These are phyloP conservation scores for Marsdenia floribunda DNA, from an alignment of 257 asterid species.

Conservation along the genomic window DNA sequence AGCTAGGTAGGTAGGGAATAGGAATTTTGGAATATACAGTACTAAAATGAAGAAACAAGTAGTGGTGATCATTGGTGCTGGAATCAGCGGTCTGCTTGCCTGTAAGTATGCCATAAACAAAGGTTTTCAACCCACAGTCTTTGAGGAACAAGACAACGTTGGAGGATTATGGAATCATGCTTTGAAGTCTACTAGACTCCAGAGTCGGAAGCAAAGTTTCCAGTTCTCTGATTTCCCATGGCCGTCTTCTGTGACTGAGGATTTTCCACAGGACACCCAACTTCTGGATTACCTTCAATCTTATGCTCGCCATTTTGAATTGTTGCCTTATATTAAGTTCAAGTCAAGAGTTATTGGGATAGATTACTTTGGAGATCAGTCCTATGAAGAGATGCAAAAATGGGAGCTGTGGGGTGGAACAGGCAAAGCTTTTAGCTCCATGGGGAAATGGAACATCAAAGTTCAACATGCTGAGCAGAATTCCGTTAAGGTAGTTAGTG, in stretches of 20 bases:
- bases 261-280: constrained; percentile 24
- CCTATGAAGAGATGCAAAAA: constrained; percentile 31
- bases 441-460: constrained; percentile 55
- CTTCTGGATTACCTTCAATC: constrained; percentile 37
- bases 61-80: constrained; percentile 61
- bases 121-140: constrained; percentile 44
- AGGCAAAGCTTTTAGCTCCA: constrained; percentile 50
- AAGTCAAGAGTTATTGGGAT: constrained; percentile 34
- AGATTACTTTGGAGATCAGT: constrained; percentile 39
- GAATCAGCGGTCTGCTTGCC: constrained; percentile 65
- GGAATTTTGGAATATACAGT: too few relatives aligned
- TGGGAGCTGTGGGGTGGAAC: constrained; percentile 57
- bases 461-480: constrained; percentile 26
- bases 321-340: constrained; percentile 34
- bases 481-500: constrained; percentile 23
- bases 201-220: constrained; percentile 22
- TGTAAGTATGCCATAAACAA: constrained; percentile 43
- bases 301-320: constrained; percentile 41
- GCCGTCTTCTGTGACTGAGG: constrained; percentile 42
- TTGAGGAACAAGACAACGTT: constrained; percentile 35
- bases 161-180: constrained; percentile 66
- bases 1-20: too few relatives aligned
- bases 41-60: constrained; percentile 42
- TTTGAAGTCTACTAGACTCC: constrained; percentile 46
- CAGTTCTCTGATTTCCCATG: constrained; percentile 62